Evolutionary conservation across 2,329 filamentous ascomycete genomes (phyloP).

Genomic region (Clonostachys chloroleuca): DNA sequence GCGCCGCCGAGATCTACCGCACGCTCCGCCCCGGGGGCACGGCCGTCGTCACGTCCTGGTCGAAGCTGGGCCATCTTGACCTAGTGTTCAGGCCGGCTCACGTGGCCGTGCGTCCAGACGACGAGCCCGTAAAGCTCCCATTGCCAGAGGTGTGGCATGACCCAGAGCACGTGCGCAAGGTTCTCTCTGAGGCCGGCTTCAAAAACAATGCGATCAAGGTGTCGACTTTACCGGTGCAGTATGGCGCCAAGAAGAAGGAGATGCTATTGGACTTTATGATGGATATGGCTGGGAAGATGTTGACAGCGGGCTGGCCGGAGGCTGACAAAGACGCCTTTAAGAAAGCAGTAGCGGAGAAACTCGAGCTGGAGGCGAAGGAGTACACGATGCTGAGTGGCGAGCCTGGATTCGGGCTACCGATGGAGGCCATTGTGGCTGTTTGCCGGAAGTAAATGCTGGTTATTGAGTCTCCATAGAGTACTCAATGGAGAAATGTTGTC

Average conservation of each 20-base stretch:
- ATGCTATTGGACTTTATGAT: background rate
- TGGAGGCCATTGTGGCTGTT: background rate
- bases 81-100: conserved; percentile 5
- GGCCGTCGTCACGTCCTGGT: conserved; percentile 23
- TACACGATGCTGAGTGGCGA: background rate
- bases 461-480: too few species aligned
- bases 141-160: conserved; percentile 1
- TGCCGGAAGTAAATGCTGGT: background rate
- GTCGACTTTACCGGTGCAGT: background rate
- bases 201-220: background rate
- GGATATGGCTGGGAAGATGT: background rate
- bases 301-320: background rate
- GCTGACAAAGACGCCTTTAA: background rate
- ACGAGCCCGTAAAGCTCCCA: conserved; percentile 2
- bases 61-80: conserved; percentile 4
- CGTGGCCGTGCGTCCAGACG: conserved; percentile 3
- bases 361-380: background rate
- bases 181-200: background rate
- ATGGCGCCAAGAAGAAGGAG: background rate
- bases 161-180: background rate
- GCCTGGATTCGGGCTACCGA: background rate
- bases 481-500: too few species aligned
- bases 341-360: background rate
- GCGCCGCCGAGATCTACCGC: conserved; percentile 24
- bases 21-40: conserved; percentile 25